These are phyloP conservation scores for Paramecium tetraurelia DNA, from an alignment of 73 alveolate species.

Conservation along the genomic window DNA sequence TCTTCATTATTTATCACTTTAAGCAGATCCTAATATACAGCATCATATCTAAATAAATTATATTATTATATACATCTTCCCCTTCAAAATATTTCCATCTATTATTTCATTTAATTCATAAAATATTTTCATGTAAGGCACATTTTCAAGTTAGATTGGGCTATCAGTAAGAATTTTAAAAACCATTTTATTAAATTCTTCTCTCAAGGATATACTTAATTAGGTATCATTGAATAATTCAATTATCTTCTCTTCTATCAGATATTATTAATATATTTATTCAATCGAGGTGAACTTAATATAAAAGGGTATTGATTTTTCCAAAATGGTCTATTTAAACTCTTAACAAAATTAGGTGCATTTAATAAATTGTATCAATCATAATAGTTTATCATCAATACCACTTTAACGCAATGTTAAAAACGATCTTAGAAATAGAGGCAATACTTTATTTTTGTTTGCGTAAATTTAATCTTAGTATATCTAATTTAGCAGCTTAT, in stretches of 20 bases:
- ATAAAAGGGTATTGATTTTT: not conserved
- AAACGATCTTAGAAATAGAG: not conserved
- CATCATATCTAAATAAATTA: not conserved
- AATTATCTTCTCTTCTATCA: not conserved
- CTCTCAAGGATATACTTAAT: not conserved
- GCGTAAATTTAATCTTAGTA: not conserved
- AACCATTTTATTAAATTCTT: not conserved
- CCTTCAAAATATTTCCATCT: not conserved
- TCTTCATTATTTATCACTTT: not conserved
- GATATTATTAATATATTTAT: not conserved
- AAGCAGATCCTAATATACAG: not conserved
- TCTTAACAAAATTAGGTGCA: not conserved
- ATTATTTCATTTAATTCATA: not conserved
- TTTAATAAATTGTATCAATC: not conserved
- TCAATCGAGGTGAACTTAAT: not conserved
- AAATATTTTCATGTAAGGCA: not conserved
- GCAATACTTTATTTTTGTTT: not conserved
- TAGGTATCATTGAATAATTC: not conserved
- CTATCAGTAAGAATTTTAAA: not conserved
- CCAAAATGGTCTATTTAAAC: not conserved
- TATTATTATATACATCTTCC: not conserved
- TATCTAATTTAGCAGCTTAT: not conserved
- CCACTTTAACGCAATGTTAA: not conserved
- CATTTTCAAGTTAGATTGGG: not conserved
- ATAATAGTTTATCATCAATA: not conserved